Percentiles rank a stretch among this genome's conserved stretches.
phyloP scores from a whole-genome alignment of 768 basidiomycete species.

The Lactarius sanguifluus region DNA sequence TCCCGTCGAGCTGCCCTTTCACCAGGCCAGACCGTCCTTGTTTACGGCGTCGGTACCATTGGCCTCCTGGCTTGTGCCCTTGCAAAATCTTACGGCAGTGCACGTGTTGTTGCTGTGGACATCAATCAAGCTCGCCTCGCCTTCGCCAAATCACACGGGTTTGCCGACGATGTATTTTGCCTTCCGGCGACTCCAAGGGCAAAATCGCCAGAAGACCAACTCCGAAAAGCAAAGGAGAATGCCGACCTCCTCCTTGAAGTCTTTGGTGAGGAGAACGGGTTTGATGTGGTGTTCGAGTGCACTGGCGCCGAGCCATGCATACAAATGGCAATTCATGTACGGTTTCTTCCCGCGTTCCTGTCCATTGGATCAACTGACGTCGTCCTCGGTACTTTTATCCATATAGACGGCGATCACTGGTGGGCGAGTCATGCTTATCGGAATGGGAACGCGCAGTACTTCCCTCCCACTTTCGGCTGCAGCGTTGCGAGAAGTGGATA shows the following conservation, averaged over 20 bases:
- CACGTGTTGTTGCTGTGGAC: constrained; percentile 75
- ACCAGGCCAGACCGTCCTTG: constrained; percentile 70
- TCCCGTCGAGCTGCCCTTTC: constrained; percentile 44
- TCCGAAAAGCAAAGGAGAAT: constrained; percentile 59
- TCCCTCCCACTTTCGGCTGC: constrained; percentile 81
- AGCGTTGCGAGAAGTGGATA: constrained; percentile 86
- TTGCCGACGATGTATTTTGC: constrained; percentile 71
- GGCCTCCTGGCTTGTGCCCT: constrained; percentile 87
- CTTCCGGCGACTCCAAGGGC: constrained; percentile 49
- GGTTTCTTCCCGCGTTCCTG: constrained; percentile 37
- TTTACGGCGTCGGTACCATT: constrained; percentile 92
- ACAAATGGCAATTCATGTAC: constrained; percentile 86
- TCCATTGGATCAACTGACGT: constrained; percentile 16
- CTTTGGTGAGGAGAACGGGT: constrained; percentile 71
- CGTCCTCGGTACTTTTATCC: constrained; percentile 23
- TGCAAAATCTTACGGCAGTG: constrained; percentile 68
- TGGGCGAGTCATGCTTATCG: constrained; percentile 90
- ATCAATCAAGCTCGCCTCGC: constrained; percentile 81
- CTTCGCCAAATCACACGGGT: constrained; percentile 74
- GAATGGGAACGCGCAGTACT: constrained; percentile 89
- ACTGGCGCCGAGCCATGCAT: constrained; percentile 92
- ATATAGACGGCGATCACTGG: constrained; percentile 75
- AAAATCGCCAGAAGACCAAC: constrained; percentile 56
- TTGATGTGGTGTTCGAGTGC: constrained; percentile 93
- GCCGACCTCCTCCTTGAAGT: constrained; percentile 50